phyloP scores from a whole-genome alignment of 805 yeast genomes.

The Metschnikowia arizonensis region DNA sequence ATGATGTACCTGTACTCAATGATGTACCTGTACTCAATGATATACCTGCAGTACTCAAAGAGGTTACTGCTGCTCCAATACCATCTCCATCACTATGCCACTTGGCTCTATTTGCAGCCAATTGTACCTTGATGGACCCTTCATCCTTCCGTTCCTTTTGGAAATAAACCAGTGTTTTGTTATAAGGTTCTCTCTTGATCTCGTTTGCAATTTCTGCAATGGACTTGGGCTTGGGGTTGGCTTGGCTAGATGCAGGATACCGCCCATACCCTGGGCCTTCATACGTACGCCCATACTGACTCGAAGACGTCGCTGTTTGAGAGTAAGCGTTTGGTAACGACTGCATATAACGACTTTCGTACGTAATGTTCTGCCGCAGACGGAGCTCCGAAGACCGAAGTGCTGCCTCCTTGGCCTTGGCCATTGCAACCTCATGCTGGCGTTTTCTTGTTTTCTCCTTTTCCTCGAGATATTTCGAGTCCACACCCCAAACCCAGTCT shows the following conservation, averaged over 20 bases:
- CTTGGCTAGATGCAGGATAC: background rate
- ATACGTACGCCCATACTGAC: background rate
- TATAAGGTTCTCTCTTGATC: conserved; percentile 27
- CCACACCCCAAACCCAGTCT: conserved; percentile 95
- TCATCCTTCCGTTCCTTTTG: conserved; percentile 14
- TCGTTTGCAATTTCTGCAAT: conserved; percentile 43
- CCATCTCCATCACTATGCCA: conserved; percentile 1
- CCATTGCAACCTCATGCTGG: conserved; percentile 61
- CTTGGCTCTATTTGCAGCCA: conserved; percentile 43
- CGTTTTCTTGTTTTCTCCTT: conserved; percentile 62
- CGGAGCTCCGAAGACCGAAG: conserved; percentile 48
- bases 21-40: conserved; percentile 4
- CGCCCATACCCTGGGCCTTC: background rate
- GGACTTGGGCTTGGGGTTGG: conserved; percentile 27
- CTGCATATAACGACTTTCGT: background rate
- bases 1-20: too few species aligned
- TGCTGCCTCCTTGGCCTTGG: conserved; percentile 55
- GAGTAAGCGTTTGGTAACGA: conserved; percentile 5
- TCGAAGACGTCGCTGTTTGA: background rate
- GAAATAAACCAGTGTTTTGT: conserved; percentile 30
- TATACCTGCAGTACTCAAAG: conserved; percentile 9
- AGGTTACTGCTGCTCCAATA: conserved; percentile 6
- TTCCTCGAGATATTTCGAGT: conserved; percentile 78
- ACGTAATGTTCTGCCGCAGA: conserved; percentile 37
- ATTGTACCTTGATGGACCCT: conserved; percentile 40